phyloP scores from a whole-genome alignment of 345 rosid species.

The Gossypium ekmanianum region DNA sequence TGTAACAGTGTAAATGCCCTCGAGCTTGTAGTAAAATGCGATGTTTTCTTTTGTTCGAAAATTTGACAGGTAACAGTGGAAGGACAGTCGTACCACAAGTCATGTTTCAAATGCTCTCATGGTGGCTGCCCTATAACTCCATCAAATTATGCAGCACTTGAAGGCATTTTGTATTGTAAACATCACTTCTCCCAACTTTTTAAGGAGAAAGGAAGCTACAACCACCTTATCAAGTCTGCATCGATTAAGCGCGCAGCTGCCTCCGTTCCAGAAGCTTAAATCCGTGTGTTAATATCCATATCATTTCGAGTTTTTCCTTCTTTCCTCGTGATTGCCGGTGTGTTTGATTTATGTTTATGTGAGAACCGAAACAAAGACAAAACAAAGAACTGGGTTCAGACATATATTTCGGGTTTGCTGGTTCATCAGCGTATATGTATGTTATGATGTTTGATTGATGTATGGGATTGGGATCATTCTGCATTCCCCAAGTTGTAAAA shows the following conservation, averaged over 20 bases:
- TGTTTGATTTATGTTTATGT: slow-evolving; percentile 16
- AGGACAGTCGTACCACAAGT: slow-evolving; percentile 79
- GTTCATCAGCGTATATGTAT: background rate
- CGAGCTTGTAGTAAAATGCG: background rate
- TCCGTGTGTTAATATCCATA: background rate
- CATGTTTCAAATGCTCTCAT: slow-evolving; percentile 93
- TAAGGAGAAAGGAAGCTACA: slow-evolving; percentile 98
- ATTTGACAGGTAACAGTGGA: slow-evolving; percentile 86
- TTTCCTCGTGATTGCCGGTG: slow-evolving; percentile 16
- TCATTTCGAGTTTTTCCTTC: background rate
- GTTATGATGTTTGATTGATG: slow-evolving; percentile 13
- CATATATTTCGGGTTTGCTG: background rate
- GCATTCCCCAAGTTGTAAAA: slow-evolving; percentile 9
- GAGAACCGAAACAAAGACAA: background rate
- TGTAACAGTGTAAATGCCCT: background rate
- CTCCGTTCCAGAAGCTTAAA: slow-evolving; percentile 58
- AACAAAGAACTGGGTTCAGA: background rate
- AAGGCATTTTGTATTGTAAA: slow-evolving; percentile 90
- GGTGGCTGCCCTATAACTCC: slow-evolving; percentile 89
- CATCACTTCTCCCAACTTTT: slow-evolving; percentile 97
- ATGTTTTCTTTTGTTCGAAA: background rate
- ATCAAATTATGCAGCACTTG: slow-evolving; percentile 95
- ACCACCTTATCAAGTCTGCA: slow-evolving; percentile 81
- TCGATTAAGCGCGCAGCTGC: slow-evolving; percentile 67
- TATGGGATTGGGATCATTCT: slow-evolving; percentile 15